A percentile compares a stretch with the other conserved stretches of the same genome.
Evolutionary conservation across 441 rosid genomes (phyloP).

Genomic region (Populus tomentosa): DNA sequence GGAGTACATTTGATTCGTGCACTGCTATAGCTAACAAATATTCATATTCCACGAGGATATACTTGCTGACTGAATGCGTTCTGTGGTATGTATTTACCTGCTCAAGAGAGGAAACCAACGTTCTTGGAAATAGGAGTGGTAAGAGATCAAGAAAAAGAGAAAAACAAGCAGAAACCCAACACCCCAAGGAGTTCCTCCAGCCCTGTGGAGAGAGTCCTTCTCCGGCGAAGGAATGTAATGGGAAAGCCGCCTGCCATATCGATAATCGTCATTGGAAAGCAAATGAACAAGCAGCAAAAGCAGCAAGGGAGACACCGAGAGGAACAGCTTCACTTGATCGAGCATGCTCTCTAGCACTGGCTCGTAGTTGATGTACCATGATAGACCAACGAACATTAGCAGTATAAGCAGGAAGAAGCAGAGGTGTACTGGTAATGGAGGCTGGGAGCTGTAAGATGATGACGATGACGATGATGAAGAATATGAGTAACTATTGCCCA

Average conservation of each 20-base stretch:
- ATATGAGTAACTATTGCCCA: conserved; percentile 24
- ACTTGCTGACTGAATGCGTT: background rate
- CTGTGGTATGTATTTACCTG: background rate
- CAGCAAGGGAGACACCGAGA: conserved; percentile 47
- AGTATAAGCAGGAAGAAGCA: conserved; percentile 51
- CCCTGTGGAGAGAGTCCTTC: conserved; percentile 48
- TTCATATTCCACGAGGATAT: too few species aligned
- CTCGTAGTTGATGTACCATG: conserved; percentile 65
- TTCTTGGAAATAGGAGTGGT: conserved; percentile 56
- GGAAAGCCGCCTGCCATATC: conserved; percentile 20
- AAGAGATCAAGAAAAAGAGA: conserved; percentile 56
- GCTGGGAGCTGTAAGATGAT: conserved; percentile 14
- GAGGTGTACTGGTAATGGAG: conserved; percentile 45
- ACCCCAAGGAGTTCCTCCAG: conserved; percentile 65
- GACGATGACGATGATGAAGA: conserved; percentile 21
- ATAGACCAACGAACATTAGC: conserved; percentile 37
- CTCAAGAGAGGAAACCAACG: conserved; percentile 54
- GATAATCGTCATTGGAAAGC: conserved; percentile 34
- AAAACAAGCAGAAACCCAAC: conserved; percentile 52
- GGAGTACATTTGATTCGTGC: too few species aligned
- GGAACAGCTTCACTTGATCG: conserved; percentile 46
- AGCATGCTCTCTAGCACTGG: conserved; percentile 45
- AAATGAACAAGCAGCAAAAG: conserved; percentile 48
- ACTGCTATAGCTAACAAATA: too few species aligned
- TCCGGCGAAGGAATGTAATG: conserved; percentile 35